These are phyloP conservation scores for Sclerotinia minor DNA, from an alignment of 2,329 filamentous ascomycete species.

Conservation along the genomic window DNA sequence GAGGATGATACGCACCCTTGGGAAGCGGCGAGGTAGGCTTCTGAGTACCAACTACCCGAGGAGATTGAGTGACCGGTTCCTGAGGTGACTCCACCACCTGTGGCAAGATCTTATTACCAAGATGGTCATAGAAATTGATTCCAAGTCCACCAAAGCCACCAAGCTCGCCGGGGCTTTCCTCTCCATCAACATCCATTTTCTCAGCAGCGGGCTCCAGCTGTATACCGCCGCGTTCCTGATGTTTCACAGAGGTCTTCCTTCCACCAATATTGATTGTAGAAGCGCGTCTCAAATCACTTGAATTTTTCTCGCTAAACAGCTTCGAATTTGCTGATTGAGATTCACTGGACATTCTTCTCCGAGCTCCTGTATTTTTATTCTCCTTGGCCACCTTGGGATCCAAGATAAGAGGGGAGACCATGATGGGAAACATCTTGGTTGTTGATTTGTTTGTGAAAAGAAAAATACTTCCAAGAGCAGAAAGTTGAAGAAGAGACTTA, in stretches of 20 bases:
- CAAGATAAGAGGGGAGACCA: neutral
- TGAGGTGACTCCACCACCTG: neutral
- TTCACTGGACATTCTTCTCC: conserved; percentile 16
- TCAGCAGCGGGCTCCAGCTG: neutral
- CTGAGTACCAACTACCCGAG: conserved; percentile 10
- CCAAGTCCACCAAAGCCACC: conserved; percentile 22
- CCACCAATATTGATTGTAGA: neutral
- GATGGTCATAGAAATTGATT: conserved; percentile 30
- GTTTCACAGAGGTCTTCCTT: neutral
- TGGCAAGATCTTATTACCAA: conserved; percentile 10
- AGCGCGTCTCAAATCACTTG: neutral
- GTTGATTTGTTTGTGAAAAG: neutral
- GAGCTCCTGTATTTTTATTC: conserved; percentile 1
- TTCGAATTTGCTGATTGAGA: neutral
- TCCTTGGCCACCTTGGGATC: neutral
- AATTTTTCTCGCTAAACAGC: neutral
- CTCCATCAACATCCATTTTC: neutral
- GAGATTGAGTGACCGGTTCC: neutral
- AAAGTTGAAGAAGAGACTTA: neutral
- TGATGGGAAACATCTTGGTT: conserved; percentile 16
- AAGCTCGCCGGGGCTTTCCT: conserved; percentile 2
- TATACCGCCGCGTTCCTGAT: neutral
- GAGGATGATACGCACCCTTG: conserved; percentile 6
- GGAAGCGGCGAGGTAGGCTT: conserved; percentile 11
- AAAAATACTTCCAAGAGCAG: neutral